Percentiles rank a stretch among this genome's conserved stretches.
Evolutionary conservation across 2,329 filamentous ascomycete genomes (phyloP).

Genomic region (Alternaria sp.): DNA sequence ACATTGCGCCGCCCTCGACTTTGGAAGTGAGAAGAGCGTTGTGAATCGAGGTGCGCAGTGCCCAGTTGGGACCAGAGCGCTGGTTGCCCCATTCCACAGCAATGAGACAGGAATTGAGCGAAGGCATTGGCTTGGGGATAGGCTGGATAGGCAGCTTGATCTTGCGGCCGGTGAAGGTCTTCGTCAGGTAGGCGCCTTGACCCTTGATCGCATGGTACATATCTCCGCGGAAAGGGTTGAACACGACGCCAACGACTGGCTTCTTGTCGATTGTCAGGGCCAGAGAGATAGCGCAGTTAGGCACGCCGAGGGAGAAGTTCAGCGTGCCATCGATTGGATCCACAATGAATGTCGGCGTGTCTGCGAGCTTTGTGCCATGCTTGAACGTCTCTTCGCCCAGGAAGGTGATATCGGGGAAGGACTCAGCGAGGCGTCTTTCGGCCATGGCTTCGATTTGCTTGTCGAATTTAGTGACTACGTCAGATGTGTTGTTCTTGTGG

Average conservation of each 20-base stretch:
- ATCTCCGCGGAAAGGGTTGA: slow-evolving; percentile 44
- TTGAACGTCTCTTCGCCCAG: slow-evolving; percentile 48
- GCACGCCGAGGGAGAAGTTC: slow-evolving; percentile 49
- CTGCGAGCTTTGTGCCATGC: slow-evolving; percentile 35
- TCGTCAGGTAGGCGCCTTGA: slow-evolving; percentile 39
- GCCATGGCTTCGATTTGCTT: slow-evolving; percentile 61
- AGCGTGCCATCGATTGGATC: slow-evolving; percentile 50
- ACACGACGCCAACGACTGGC: slow-evolving; percentile 45
- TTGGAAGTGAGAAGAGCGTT: slow-evolving; percentile 39
- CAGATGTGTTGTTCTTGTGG: slow-evolving; percentile 51
- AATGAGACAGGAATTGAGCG: slow-evolving; percentile 42
- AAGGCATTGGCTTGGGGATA: slow-evolving; percentile 29
- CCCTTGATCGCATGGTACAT: slow-evolving; percentile 45
- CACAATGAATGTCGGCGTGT: slow-evolving; percentile 44
- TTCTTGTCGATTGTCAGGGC: slow-evolving; percentile 40
- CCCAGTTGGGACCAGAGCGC: slow-evolving; percentile 47
- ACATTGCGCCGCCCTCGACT: slow-evolving; percentile 40
- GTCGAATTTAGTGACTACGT: slow-evolving; percentile 63
- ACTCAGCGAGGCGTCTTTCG: slow-evolving; percentile 53
- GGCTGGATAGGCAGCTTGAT: slow-evolving; percentile 41
- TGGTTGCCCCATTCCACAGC: slow-evolving; percentile 49
- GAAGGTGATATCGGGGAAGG: slow-evolving; percentile 50
- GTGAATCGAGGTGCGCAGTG: slow-evolving; percentile 36
- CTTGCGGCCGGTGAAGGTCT: slow-evolving; percentile 18
- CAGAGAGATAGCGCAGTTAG: slow-evolving; percentile 44